Evolutionary conservation across 1,284 basidiomycete species (phyloP), one percentile per base, ranked within the genome.

Genomic region (Ceratobasidium sp.): DNA sequence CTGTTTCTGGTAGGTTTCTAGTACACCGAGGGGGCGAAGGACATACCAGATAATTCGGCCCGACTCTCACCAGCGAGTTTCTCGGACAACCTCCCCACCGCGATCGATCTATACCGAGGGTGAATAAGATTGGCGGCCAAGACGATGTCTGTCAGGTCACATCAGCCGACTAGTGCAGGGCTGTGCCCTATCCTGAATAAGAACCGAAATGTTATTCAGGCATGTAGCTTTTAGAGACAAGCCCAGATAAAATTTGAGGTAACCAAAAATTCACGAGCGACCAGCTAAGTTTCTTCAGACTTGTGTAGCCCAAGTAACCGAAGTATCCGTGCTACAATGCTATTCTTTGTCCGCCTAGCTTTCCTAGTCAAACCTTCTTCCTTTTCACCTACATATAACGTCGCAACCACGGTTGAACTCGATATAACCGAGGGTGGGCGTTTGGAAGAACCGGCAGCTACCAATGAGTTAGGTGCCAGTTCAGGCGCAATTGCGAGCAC

Each of bases 401-500:
- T 66, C 9, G 49, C 63, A 44, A 76, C 63, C 12, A 55, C 44
- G 10, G 73, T 76, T 28, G 73, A 67, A 12, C 33, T 67, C 4
- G 73, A 67, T 1, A 44, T n/a, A 10, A 76, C 46, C 1, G 73
- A 76, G 42, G 51, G 26, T 15, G 73, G 39, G 51, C 67, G 67
- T 42, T 67, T 28, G n/a, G 73, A 28, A 15, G 39, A n/a, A 20
- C 13, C 15, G 13, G 61, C 23, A 18, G 20, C 39, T 23, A 56
- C 28, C 33, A 77, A 63, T 53, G 76, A 71, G 33, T 77, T 63
- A 18, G 78, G 78, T 26, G 78, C 78, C 13, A 79, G 56, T 42
- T 81, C 81, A 2, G 81, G 81, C 42, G 80, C 81, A 23, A 81
- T 79, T 6, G 80, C 86, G 15, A 87, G 82, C 0, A 87, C 84